A percentile compares a stretch with the other conserved stretches of the same genome.
Evolutionary conservation across 2,329 filamentous ascomycete genomes (phyloP).

Genomic region (Penicillium sp.): DNA sequence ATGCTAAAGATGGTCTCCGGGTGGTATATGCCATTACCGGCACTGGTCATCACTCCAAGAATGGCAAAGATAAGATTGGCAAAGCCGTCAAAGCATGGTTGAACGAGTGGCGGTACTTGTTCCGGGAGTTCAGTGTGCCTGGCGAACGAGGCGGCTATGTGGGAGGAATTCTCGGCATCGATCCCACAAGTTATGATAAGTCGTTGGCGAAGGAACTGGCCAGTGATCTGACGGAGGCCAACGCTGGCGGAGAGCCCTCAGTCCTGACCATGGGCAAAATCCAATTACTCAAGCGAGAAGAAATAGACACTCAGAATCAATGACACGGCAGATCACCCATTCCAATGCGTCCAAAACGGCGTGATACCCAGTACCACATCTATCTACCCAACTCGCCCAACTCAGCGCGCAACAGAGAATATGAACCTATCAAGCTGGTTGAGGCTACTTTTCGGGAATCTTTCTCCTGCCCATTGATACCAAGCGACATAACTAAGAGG

Average conservation of each 20-base stretch:
- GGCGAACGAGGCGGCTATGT: constrained; percentile 81
- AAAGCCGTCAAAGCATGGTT: constrained; percentile 87
- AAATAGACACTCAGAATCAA: constrained; percentile 30
- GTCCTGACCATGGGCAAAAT: constrained; percentile 43
- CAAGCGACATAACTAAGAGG: neutral
- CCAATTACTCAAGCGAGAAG: constrained; percentile 46
- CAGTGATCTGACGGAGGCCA: constrained; percentile 21
- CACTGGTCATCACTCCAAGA: constrained; percentile 96
- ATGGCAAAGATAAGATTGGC: constrained; percentile 97
- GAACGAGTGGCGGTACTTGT: constrained; percentile 93
- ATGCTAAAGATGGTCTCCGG: constrained; percentile 62
- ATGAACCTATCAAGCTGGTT: neutral
- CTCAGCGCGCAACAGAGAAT: neutral
- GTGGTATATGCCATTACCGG: constrained; percentile 95
- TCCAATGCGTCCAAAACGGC: constrained; percentile 9
- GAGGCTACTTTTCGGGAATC: neutral
- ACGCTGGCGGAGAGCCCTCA: constrained; percentile 27
- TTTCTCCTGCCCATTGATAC: neutral
- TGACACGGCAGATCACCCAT: constrained; percentile 16
- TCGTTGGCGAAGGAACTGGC: constrained; percentile 28
- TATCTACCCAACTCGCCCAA: neutral
- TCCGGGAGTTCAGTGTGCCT: constrained; percentile 91
- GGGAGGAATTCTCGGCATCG: constrained; percentile 62
- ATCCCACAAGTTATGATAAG: constrained; percentile 57
- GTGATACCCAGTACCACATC: constrained; percentile 15